A percentile compares a stretch with the other conserved stretches of the same genome.
These are phyloP conservation scores for Solanum tacnaense DNA, from an alignment of 257 asterid genomes.

Conservation along the genomic window DNA sequence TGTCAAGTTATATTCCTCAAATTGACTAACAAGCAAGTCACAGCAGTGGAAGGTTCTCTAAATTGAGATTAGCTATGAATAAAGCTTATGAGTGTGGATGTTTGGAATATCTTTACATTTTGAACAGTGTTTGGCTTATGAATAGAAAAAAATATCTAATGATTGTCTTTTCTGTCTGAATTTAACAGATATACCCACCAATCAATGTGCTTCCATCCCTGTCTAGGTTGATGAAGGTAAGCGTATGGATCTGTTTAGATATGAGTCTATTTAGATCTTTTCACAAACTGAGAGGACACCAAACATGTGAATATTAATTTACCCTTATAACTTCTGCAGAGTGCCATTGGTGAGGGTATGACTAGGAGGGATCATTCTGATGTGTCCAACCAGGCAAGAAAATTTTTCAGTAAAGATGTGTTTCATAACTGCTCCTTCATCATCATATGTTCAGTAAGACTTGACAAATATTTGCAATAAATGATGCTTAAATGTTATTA, in stretches of 20 bases:
- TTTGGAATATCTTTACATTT: background rate
- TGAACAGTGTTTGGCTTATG: background rate
- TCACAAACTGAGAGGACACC: background rate
- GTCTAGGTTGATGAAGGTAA: slow-evolving; percentile 97
- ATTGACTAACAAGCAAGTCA: background rate
- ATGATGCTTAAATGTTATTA: background rate
- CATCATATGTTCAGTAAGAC: background rate
- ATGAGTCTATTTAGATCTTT: background rate
- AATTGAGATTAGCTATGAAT: background rate
- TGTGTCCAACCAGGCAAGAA: slow-evolving; percentile 83
- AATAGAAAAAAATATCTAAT: background rate
- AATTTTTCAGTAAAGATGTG: background rate
- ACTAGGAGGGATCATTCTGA: slow-evolving; percentile 94
- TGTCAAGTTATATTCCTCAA: background rate
- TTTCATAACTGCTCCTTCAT: background rate
- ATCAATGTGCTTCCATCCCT: slow-evolving; percentile 94
- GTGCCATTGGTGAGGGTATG: slow-evolving; percentile 99
- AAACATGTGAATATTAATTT: background rate
- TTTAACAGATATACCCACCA: slow-evolving; percentile 85
- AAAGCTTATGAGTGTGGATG: background rate
- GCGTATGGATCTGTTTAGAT: background rate
- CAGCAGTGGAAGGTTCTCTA: background rate
- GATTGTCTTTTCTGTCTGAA: background rate
- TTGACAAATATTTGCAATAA: background rate
- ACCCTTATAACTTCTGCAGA: slow-evolving; percentile 32